phyloP scores from a whole-genome alignment of 805 yeast species.

The Kluyveromyces nonfermentans region DNA sequence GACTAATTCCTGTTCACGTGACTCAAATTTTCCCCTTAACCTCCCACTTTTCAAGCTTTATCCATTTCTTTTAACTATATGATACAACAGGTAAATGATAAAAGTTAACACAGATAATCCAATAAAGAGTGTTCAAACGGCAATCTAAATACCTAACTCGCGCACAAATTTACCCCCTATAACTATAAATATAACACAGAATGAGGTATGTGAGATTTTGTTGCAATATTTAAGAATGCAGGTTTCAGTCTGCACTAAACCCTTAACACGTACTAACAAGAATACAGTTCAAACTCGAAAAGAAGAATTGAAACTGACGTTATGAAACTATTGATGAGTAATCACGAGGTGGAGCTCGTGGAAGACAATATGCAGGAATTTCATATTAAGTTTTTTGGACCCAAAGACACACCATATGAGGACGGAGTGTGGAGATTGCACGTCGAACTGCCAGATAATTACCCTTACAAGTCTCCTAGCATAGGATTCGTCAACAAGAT shows the following conservation, averaged over 20 bases:
- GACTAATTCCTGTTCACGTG: conserved; percentile 1
- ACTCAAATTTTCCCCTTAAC: background rate
- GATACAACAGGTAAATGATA: background rate
- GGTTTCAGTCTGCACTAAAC: no score
- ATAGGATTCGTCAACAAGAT: conserved; percentile 88
- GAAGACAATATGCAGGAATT: conserved; percentile 84
- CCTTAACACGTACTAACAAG: background rate
- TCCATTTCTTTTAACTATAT: background rate
- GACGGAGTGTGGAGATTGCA: conserved; percentile 86
- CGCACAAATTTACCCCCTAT: background rate
- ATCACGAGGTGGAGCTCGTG: conserved; percentile 74
- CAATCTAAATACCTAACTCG: background rate
- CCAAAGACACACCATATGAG: conserved; percentile 77
- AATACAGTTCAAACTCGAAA: conserved; percentile 21
- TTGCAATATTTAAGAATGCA: no score
- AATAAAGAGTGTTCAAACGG: background rate
- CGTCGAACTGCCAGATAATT: conserved; percentile 90
- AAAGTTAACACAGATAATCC: background rate
- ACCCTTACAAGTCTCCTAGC: conserved; percentile 93
- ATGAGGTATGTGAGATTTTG: background rate
- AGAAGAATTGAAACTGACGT: conserved; percentile 83
- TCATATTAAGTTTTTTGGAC: conserved; percentile 77
- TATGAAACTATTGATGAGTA: conserved; percentile 90
- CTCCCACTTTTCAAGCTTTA: background rate
- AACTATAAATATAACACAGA: background rate